Percentiles rank a stretch among this genome's conserved stretches.
Conservation (phyloP, 2,329 filamentous ascomycete genomes). For the Magnaporthiopsis rhizophila region DNA sequence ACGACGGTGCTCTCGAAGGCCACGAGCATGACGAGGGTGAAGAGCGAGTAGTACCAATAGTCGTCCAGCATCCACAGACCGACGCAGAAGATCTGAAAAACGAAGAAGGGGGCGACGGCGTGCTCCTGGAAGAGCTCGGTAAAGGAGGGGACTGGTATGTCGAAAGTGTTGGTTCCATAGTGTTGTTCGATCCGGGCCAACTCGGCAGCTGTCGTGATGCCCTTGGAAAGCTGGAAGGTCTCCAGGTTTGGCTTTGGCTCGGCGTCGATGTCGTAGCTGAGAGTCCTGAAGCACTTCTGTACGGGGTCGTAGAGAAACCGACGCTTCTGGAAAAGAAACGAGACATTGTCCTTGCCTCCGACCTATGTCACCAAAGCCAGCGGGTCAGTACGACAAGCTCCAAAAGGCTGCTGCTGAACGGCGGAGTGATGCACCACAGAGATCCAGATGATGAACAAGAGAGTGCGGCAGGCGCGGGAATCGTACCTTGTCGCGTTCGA, state of each 20-base stretch:
- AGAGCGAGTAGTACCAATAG: constrained; percentile 99
- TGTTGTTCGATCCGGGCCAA: constrained; percentile 77
- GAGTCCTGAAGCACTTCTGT: constrained; percentile 67
- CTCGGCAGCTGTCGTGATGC: constrained; percentile 66
- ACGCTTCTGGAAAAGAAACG: constrained; percentile 96
- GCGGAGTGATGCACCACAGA: background rate
- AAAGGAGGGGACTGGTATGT: constrained; percentile 95
- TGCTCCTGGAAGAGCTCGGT: constrained; percentile 96
- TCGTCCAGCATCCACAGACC: constrained; percentile 98
- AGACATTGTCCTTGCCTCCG: constrained; percentile 67
- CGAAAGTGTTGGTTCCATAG: constrained; percentile 93
- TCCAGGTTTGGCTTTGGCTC: constrained; percentile 75
- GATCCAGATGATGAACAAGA: background rate
- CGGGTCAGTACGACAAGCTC: no score
- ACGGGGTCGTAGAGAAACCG: constrained; percentile 78
- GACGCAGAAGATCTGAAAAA: constrained; percentile 98
- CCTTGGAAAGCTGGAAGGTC: constrained; percentile 71
- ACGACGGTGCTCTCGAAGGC: constrained; percentile 97
- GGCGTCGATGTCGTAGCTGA: constrained; percentile 75
- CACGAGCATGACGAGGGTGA: constrained; percentile 97
- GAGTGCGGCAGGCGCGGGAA: constrained; percentile 6
- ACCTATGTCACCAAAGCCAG: constrained; percentile 31
- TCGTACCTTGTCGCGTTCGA: constrained; percentile 64
- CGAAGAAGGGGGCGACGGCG: constrained; percentile 96
- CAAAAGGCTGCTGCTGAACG: no score